These are phyloP conservation scores for Musa beccarii DNA, from an alignment of 176 grass and related monocot species.

Conservation along the genomic window DNA sequence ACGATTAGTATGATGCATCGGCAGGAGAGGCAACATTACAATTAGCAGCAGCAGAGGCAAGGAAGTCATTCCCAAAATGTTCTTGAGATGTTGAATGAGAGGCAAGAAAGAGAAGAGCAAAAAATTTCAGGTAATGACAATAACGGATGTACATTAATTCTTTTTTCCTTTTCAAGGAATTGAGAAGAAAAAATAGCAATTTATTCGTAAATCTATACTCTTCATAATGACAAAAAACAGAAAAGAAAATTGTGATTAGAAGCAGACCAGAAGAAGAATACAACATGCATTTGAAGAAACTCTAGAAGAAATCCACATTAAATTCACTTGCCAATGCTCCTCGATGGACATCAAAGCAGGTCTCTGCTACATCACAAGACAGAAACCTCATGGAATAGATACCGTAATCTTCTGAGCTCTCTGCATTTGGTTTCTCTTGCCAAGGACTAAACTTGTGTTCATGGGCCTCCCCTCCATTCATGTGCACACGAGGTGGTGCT, in stretches of 20 bases:
- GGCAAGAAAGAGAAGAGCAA: not conserved
- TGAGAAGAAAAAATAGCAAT: not conserved
- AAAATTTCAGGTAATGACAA: not conserved
- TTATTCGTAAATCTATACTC: not conserved
- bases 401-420: not conserved
- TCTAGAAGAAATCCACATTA: slow-evolving; percentile 67
- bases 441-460: slow-evolving; percentile 52
- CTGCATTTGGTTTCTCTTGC: slow-evolving; percentile 33
- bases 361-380: slow-evolving; percentile 18
- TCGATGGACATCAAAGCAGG: slow-evolving; percentile 45
- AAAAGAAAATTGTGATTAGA: not conserved
- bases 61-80: not conserved
- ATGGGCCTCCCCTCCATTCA: slow-evolving; percentile 27
- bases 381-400: not conserved
- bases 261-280: not conserved
- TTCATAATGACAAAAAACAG: not conserved
- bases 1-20: not conserved
- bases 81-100: not conserved
- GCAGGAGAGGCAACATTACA: not conserved
- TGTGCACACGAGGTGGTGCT: slow-evolving; percentile 39
- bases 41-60: not conserved
- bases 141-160: no score
- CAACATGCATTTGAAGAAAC: not conserved
- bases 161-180: not conserved
- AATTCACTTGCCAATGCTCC: slow-evolving; percentile 41